Evolutionary conservation across 257 asterid species (phyloP).

Genomic region (Capsicum chinense): DNA sequence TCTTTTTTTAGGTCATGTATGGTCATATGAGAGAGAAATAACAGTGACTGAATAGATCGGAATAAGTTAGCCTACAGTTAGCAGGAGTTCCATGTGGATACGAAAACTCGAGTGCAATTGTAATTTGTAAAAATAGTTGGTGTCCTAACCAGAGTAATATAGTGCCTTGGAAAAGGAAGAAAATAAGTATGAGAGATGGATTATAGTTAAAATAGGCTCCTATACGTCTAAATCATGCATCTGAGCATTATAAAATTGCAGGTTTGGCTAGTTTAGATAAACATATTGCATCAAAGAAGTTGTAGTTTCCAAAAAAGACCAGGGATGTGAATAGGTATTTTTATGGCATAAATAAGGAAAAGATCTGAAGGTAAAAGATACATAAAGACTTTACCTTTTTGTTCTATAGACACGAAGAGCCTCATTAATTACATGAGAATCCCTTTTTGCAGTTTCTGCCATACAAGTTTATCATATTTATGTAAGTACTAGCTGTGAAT

Average conservation of each 20-base stretch:
- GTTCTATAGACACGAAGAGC: no score
- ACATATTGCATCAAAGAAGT: neutral
- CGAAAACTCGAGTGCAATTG: neutral
- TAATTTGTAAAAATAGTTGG: neutral
- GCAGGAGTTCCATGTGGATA: neutral
- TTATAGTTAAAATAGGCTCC: neutral
- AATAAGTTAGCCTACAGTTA: neutral
- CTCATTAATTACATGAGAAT: no score
- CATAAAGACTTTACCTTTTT: no score
- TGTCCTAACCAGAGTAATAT: neutral
- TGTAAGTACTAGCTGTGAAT: no score
- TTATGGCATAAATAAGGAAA: neutral
- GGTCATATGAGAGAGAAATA: no score
- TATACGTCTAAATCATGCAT: neutral
- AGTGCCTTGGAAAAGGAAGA: neutral
- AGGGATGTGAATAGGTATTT: conserved; percentile 2
- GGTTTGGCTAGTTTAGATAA: neutral
- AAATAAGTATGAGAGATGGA: neutral
- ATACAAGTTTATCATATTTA: no score
- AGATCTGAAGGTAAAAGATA: neutral
- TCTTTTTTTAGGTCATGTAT: no score
- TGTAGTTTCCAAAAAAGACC: neutral
- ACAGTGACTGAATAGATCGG: no score
- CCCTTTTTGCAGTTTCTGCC: no score
- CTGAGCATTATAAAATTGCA: no score